Conservation (phyloP, 257 asterid genomes). For the Fraxinus anomala region DNA sequence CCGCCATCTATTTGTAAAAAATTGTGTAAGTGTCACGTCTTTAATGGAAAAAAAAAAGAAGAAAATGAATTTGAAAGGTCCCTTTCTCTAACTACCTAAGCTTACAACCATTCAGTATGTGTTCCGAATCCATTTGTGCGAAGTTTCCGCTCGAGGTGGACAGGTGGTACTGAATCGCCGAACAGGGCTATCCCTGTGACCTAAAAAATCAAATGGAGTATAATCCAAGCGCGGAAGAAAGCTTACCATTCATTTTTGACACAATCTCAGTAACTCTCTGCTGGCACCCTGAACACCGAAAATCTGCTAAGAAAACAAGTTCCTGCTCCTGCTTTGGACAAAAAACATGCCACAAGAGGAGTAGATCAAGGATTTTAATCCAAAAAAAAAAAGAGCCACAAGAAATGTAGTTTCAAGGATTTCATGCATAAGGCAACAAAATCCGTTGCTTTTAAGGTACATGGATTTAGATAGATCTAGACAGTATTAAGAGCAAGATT, state of each 20-base stretch:
- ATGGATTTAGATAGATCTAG: background rate
- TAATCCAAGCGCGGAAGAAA: background rate
- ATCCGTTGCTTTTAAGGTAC: background rate
- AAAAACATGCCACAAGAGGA: background rate
- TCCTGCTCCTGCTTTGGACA: conserved; percentile 65
- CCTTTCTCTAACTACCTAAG: too few relatives aligned
- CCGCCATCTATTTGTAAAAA: background rate
- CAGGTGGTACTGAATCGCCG: background rate
- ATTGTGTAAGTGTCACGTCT: too few relatives aligned
- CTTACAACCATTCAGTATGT: background rate
- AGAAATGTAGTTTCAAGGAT: background rate
- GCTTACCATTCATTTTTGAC: conserved; percentile 67
- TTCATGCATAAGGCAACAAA: background rate
- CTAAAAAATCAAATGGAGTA: background rate
- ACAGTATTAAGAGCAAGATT: background rate
- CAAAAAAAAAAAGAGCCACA: background rate
- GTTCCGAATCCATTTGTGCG: background rate
- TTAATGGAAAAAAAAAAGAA: too few relatives aligned
- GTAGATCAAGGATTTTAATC: background rate
- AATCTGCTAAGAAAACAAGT: conserved; percentile 80
- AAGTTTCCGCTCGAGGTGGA: background rate
- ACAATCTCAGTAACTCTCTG: conserved; percentile 68
- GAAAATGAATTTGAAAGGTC: too few relatives aligned
- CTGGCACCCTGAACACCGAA: conserved; percentile 71
- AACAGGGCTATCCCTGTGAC: background rate